These are phyloP conservation scores for Populus alba DNA, from an alignment of 345 rosid species.

Conservation along the genomic window DNA sequence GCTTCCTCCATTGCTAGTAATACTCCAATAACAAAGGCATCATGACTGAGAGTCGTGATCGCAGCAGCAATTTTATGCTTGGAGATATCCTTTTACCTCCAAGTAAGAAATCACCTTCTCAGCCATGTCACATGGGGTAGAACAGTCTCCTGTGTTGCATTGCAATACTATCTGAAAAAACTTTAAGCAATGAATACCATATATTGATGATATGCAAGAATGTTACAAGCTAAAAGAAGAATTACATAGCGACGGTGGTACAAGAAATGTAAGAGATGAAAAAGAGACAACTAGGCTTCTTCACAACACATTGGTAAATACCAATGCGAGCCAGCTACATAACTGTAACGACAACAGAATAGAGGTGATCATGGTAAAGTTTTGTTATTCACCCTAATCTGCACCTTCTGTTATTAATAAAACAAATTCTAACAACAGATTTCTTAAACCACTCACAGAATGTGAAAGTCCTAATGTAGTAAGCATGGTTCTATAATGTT, in stretches of 20 bases:
- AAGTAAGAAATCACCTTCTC: conserved; percentile 17
- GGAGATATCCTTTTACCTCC: conserved; percentile 25
- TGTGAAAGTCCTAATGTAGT: too few relatives aligned
- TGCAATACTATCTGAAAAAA: conserved; percentile 14
- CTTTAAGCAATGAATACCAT: neutral
- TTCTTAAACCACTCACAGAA: too few relatives aligned
- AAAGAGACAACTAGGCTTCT: neutral
- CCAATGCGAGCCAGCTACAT: neutral
- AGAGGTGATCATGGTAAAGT: neutral
- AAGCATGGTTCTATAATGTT: too few relatives aligned
- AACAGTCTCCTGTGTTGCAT: conserved; percentile 17
- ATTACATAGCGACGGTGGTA: neutral
- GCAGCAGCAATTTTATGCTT: neutral
- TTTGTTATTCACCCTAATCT: too few relatives aligned
- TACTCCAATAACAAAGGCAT: neutral
- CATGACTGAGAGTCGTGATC: neutral
- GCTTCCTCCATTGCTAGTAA: neutral
- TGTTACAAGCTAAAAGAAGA: neutral
- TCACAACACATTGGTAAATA: neutral
- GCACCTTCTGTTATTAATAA: too few relatives aligned
- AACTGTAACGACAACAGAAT: neutral
- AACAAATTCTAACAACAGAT: too few relatives aligned
- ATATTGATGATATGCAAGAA: neutral
- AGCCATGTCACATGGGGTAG: conserved; percentile 22
- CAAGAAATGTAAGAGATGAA: neutral